A percentile compares a stretch with the other conserved stretches of the same genome.
Evolutionary conservation across 129 eudicot genomes (phyloP).

Genomic region (Escallonia herrerae): DNA sequence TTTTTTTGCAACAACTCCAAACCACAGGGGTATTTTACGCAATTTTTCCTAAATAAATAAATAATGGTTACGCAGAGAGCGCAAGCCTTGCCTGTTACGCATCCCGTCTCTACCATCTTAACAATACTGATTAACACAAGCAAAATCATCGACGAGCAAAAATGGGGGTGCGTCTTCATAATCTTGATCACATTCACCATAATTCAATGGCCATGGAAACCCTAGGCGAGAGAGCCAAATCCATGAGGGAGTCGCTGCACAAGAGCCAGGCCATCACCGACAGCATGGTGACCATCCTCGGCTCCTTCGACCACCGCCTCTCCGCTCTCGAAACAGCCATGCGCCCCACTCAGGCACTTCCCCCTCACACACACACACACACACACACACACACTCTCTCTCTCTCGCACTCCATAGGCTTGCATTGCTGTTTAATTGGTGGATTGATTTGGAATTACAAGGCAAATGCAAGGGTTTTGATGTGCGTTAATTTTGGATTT

Average conservation of each 20-base stretch:
- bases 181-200: too few species aligned
- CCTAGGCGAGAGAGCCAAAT: constrained; percentile 51
- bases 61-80: not conserved
- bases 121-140: too few species aligned
- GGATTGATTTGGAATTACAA: not conserved
- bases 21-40: too few species aligned
- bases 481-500: not conserved
- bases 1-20: too few species aligned
- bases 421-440: not conserved
- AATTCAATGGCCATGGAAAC: constrained; percentile 39
- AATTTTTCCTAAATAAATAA: too few species aligned
- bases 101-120: not conserved
- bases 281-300: constrained; percentile 71
- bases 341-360: constrained; percentile 86
- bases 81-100: not conserved
- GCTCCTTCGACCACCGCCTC: constrained; percentile 89
- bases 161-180: constrained; percentile 30
- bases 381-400: too few species aligned
- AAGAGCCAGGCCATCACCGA: constrained; percentile 76
- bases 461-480: not conserved
- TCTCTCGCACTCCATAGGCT: too few species aligned
- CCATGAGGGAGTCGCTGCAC: constrained; percentile 63
- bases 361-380: not conserved
- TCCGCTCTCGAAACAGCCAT: constrained; percentile 96
- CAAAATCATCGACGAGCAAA: too few species aligned